Evolutionary conservation across 2,329 filamentous ascomycete genomes (phyloP).

Genomic region (Aspergillus fijiensis): DNA sequence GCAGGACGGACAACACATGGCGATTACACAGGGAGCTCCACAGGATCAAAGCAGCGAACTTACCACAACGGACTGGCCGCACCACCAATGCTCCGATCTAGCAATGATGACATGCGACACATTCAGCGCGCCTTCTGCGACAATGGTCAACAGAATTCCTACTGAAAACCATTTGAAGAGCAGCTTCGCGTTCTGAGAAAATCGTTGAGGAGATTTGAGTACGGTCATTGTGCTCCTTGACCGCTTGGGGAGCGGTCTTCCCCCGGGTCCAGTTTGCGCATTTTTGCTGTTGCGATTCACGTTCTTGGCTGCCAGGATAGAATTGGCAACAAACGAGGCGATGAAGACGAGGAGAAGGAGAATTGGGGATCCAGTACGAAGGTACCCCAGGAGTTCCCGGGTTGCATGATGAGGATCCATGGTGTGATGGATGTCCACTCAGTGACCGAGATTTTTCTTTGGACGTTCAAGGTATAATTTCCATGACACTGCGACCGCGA

Average conservation of each 20-base stretch:
- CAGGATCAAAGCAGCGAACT: slow-evolving; percentile 32
- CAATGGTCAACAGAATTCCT: slow-evolving; percentile 70
- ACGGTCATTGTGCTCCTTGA: slow-evolving; percentile 50
- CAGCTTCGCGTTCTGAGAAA: slow-evolving; percentile 66
- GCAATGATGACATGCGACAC: slow-evolving; percentile 70
- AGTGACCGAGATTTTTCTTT: slow-evolving; percentile 19
- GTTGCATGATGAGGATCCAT: slow-evolving; percentile 43
- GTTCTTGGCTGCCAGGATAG: slow-evolving; percentile 55
- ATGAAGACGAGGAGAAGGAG: slow-evolving; percentile 65
- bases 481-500: slow-evolving; percentile 32
- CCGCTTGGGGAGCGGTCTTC: slow-evolving; percentile 77
- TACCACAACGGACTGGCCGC: slow-evolving; percentile 74
- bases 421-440: slow-evolving; percentile 29
- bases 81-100: slow-evolving; percentile 73
- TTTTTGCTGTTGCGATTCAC: slow-evolving; percentile 48
- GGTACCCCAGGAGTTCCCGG: slow-evolving; percentile 45
- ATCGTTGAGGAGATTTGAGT: slow-evolving; percentile 53
- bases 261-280: slow-evolving; percentile 72
- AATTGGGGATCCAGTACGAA: slow-evolving; percentile 63
- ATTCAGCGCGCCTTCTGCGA: slow-evolving; percentile 71
- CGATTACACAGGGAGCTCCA: background rate
- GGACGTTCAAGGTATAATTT: slow-evolving; percentile 29
- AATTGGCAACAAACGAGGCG: slow-evolving; percentile 60
- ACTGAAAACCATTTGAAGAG: slow-evolving; percentile 74
- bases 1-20: background rate